A percentile compares a stretch with the other conserved stretches of the same genome.
Conservation (phyloP, 345 rosid species). For the Raphanus sativus region DNA sequence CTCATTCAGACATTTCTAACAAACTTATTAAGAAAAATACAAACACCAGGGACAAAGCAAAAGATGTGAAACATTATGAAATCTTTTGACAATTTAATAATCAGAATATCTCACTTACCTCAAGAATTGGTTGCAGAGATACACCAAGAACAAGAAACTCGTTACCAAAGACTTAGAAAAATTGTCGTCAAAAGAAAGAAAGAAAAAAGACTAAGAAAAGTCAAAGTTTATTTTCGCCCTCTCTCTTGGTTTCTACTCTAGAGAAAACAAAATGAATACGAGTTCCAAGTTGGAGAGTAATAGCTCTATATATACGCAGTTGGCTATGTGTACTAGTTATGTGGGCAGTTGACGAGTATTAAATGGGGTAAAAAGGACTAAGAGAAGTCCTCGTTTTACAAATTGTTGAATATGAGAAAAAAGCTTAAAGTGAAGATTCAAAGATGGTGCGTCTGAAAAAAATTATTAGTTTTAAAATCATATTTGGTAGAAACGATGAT, state of each 20-base stretch:
- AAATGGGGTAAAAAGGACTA: background rate
- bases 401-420: slow-evolving; percentile 26
- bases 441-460: slow-evolving; percentile 30
- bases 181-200: background rate
- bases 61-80: background rate
- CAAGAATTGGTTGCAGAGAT: slow-evolving; percentile 20
- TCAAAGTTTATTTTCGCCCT: slow-evolving; percentile 5
- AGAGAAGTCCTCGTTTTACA: slow-evolving; percentile 9
- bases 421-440: slow-evolving; percentile 31
- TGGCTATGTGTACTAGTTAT: slow-evolving; percentile 6
- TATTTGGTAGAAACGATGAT: background rate
- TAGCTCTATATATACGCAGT: slow-evolving; percentile 19
- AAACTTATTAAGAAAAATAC: background rate
- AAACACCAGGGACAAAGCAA: background rate
- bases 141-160: slow-evolving; percentile 11
- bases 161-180: background rate
- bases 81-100: background rate
- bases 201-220: slow-evolving; percentile 13
- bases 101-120: slow-evolving; percentile 21
- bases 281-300: slow-evolving; percentile 5
- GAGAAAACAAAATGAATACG: background rate
- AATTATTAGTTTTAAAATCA: background rate
- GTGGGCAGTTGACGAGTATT: slow-evolving; percentile 28
- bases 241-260: background rate
- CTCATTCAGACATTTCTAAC: slow-evolving; percentile 19